Evolutionary conservation across 352 stramenopile genomes (phyloP).

Genomic region (Phytophthora aleatoria): DNA sequence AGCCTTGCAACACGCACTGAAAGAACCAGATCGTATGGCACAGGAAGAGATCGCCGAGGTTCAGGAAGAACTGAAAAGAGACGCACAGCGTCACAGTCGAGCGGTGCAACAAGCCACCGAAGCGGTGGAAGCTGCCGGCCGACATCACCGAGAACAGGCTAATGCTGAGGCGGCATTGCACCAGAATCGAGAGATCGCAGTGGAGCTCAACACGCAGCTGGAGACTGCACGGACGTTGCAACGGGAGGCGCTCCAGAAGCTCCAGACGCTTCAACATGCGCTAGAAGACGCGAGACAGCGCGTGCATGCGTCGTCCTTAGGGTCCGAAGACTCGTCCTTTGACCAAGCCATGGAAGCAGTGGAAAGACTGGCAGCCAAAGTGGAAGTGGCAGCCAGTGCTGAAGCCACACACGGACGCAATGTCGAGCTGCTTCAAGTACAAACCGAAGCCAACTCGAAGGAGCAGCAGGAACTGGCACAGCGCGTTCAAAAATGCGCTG

Average conservation of each 20-base stretch:
- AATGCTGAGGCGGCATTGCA: slow-evolving; percentile 40
- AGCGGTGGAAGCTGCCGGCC: slow-evolving; percentile 46
- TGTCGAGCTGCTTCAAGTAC: slow-evolving; percentile 32
- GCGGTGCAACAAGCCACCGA: slow-evolving; percentile 54
- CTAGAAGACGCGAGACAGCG: slow-evolving; percentile 39
- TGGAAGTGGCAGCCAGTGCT: slow-evolving; percentile 52
- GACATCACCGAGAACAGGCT: slow-evolving; percentile 33
- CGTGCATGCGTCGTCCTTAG: slow-evolving; percentile 41
- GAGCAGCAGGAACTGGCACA: slow-evolving; percentile 39
- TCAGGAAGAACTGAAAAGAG: slow-evolving; percentile 51
- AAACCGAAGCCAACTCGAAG: slow-evolving; percentile 20
- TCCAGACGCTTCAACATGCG: slow-evolving; percentile 26
- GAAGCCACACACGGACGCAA: slow-evolving; percentile 51
- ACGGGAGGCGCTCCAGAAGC: slow-evolving; percentile 34
- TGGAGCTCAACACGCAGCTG: slow-evolving; percentile 38
- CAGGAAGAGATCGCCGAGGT: slow-evolving; percentile 80
- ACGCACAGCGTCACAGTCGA: slow-evolving; percentile 44
- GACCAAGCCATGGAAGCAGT: slow-evolving; percentile 35
- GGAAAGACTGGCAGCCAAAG: slow-evolving; percentile 55
- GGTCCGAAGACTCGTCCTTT: slow-evolving; percentile 14
- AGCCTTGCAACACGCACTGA: slow-evolving; percentile 64
- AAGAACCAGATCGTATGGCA: slow-evolving; percentile 73
- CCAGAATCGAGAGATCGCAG: slow-evolving; percentile 30
- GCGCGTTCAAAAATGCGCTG: slow-evolving; percentile 31
- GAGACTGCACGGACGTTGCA: slow-evolving; percentile 33